Conservation (phyloP, 345 rosid species). For the Geranium brycei region DNA sequence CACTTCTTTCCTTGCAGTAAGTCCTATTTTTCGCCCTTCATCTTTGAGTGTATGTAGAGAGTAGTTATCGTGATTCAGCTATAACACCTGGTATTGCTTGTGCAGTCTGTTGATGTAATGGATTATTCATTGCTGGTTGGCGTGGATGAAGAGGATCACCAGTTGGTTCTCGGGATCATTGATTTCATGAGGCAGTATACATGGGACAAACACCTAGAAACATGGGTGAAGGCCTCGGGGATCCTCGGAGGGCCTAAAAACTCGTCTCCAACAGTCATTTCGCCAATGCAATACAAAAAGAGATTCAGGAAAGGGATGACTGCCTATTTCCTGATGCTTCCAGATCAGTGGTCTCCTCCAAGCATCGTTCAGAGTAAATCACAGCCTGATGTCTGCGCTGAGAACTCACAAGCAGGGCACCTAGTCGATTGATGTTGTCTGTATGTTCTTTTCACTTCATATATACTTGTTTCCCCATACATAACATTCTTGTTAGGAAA, state of each 20-base stretch:
- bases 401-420: conserved; percentile 31
- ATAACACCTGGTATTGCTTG: no score
- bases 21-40: conserved; percentile 13
- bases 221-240: conserved; percentile 78
- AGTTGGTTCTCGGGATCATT: no score
- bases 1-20: conserved; percentile 88
- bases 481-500: no score
- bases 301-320: conserved; percentile 94
- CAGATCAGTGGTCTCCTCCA: conserved; percentile 91
- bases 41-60: no score
- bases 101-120: no score
- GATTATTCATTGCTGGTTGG: no score
- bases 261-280: conserved; percentile 71
- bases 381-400: conserved; percentile 51
- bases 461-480: no score
- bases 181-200: no score
- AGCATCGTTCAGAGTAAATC: conserved; percentile 31
- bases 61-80: no score
- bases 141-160: no score
- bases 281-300: conserved; percentile 92
- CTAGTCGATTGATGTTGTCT: conserved; percentile 15
- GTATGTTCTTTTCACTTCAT: no score
- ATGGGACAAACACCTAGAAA: no score
- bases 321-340: conserved; percentile 84
- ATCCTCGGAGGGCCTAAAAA: conserved; percentile 87